Evolutionary conservation across 148 eudicot genomes (phyloP).

Genomic region (Heliamphora exappendiculata): DNA sequence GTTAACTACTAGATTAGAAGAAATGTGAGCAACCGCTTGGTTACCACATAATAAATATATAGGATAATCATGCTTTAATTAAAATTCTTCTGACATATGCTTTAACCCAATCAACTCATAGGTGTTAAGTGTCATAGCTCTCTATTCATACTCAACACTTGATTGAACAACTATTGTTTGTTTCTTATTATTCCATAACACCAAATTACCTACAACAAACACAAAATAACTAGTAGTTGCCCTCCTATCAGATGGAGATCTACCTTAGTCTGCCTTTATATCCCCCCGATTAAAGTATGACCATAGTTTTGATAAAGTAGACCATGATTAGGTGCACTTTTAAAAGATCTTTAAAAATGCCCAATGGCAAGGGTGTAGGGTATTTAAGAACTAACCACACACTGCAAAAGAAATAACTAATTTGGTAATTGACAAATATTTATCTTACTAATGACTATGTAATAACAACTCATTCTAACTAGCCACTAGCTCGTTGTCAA

Average conservation of each 20-base stretch:
- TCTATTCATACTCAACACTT: not conserved
- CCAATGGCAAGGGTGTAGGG: not conserved
- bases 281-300: too few species aligned
- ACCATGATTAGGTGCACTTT: too few species aligned
- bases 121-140: not conserved
- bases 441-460: not conserved
- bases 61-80: too few species aligned
- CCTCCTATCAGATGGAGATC: not conserved
- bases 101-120: not conserved
- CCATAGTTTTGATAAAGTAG: too few species aligned
- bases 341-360: too few species aligned
- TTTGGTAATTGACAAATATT: not conserved
- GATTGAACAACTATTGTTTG: not conserved
- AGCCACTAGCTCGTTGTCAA: not conserved
- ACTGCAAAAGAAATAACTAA: not conserved
- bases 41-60: too few species aligned
- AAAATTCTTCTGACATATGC: too few species aligned
- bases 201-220: conserved; percentile 1
- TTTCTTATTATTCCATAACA: not conserved
- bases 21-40: too few species aligned
- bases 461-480: not conserved
- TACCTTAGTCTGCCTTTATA: too few species aligned
- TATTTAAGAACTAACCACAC: not conserved
- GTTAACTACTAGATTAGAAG: too few species aligned
- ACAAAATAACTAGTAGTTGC: not conserved